phyloP scores from a whole-genome alignment of 140 eudicot species.

The Flaveria floridana region DNA sequence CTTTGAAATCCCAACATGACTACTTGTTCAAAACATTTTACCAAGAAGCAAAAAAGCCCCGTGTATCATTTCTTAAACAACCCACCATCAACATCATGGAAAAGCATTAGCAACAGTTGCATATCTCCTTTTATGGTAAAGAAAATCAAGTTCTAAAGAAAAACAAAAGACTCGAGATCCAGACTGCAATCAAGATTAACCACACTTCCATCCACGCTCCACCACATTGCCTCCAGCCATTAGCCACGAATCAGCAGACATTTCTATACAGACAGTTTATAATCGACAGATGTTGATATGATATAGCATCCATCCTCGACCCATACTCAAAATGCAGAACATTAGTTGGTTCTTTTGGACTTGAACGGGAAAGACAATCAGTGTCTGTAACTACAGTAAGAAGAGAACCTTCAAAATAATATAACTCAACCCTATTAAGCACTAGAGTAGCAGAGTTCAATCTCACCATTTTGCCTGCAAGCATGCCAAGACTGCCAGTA shows the following conservation, averaged over 20 bases:
- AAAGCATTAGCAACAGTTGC: conserved; percentile 26
- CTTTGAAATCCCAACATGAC: conserved; percentile 25
- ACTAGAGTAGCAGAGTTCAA: not conserved
- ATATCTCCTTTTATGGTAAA: not conserved
- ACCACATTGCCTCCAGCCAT: conserved; percentile 26
- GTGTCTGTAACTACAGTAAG: conserved; percentile 21
- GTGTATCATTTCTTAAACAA: not conserved
- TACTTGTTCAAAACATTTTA: not conserved
- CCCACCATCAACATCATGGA: not conserved
- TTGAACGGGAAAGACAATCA: conserved; percentile 32
- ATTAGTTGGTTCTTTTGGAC: conserved; percentile 33
- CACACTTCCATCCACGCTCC: conserved; percentile 24
- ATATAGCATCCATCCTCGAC: conserved; percentile 29
- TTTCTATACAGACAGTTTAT: conserved; percentile 24
- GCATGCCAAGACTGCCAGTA: conserved; percentile 41
- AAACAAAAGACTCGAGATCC: not conserved
- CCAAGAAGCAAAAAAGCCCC: not conserved
- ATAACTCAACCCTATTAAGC: not conserved
- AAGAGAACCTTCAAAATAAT: not conserved
- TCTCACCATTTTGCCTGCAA: conserved; percentile 36
- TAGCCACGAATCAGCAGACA: conserved; percentile 30
- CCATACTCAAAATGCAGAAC: conserved; percentile 31
- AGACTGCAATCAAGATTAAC: conserved; percentile 25
- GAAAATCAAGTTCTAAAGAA: conserved; percentile 13
- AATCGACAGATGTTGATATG: conserved; percentile 28